Base-by-base conservation (phyloP, 164 flowering plant species). In the Nymphaea colorata region DNA sequence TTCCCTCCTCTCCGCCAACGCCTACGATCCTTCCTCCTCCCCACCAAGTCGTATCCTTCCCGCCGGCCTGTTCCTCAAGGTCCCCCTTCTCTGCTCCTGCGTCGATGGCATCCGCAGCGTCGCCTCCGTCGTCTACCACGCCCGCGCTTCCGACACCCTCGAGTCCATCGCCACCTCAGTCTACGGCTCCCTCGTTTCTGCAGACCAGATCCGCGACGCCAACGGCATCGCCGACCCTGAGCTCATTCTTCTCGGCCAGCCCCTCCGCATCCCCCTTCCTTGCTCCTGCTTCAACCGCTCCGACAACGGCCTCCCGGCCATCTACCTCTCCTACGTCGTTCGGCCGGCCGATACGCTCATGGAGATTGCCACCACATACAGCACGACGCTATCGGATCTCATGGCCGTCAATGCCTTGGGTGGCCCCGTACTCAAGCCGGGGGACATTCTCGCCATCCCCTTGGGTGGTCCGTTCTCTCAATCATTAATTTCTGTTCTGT, bases 31-130 rank as follows among this genome's bases (percentile, higher is more conserved):
- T 62, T 86, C 93, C 2, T 81, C 74, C 86, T 85, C 98, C 73
- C 87, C 88, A 70, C 93, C 89, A 66, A 85, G 88, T 82, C 92
- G 85, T 79, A 91, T 94, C 67, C 86, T 94, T 36, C 98, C 98
- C 0, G 66, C 88, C 8, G 74, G 75, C 6, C 85, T 90, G 76
- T 90, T 87, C 83, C 76, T 94, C 66, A 87, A 84, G 51, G 67
- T 94, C 70, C 99, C 99, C 61, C 69, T 94, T 42, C 3, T 59
- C 55, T 94, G 99, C 65, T 79, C 96, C 65, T 91, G 99, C 76
- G 82, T 81, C 66, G 91, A 91, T 68, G 99, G 99, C 8, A 94
- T 94, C 59, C 84, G 95, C n/a, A 87, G 87, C 67, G 85, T 95
- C n/a, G 76, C 79, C 6, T 65, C 88, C 6, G 83, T 86, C 45